Evolutionary conservation across 805 yeast species (phyloP).

Genomic region (Yamadazyma takamatsuzukensis): DNA sequence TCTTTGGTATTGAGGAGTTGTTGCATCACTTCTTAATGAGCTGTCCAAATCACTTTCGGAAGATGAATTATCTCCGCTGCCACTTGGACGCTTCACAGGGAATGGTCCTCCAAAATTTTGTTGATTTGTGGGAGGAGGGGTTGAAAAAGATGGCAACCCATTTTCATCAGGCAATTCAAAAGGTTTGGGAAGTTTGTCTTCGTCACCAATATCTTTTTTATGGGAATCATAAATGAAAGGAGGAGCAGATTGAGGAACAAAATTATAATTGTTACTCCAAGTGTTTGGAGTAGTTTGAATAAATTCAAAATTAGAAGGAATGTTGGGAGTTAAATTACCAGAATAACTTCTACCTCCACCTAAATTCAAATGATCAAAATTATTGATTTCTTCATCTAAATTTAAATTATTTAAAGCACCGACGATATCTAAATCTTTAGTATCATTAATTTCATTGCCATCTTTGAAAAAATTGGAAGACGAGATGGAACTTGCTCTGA

Average conservation of each 20-base stretch:
- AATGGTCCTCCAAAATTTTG: constrained; percentile 2
- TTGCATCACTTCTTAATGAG: constrained; percentile 7
- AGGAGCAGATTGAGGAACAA: constrained; percentile 36
- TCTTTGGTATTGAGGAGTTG: constrained; percentile 6
- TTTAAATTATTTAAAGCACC: constrained; percentile 46
- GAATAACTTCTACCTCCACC: background rate
- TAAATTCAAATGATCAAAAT: constrained; percentile 7
- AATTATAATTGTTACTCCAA: constrained; percentile 23
- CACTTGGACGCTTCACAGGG: background rate
- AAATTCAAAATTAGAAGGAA: constrained; percentile 15
- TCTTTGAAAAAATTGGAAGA: constrained; percentile 17
- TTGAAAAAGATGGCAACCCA: constrained; percentile 20
- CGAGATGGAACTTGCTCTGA: constrained; percentile 5
- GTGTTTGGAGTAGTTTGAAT: constrained; percentile 19
- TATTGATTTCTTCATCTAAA: constrained; percentile 36
- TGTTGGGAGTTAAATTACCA: constrained; percentile 13
- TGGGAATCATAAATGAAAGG: constrained; percentile 21
- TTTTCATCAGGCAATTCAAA: constrained; percentile 18
- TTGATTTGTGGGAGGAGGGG: constrained; percentile 18
- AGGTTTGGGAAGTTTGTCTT: constrained; percentile 11
- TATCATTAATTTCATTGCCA: constrained; percentile 1
- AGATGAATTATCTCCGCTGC: constrained; percentile 7
- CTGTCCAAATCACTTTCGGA: constrained; percentile 13
- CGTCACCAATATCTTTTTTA: too few species aligned
- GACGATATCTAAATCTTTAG: constrained; percentile 38